Conservation (phyloP, 768 basidiomycete species). For the Russula lepida region DNA sequence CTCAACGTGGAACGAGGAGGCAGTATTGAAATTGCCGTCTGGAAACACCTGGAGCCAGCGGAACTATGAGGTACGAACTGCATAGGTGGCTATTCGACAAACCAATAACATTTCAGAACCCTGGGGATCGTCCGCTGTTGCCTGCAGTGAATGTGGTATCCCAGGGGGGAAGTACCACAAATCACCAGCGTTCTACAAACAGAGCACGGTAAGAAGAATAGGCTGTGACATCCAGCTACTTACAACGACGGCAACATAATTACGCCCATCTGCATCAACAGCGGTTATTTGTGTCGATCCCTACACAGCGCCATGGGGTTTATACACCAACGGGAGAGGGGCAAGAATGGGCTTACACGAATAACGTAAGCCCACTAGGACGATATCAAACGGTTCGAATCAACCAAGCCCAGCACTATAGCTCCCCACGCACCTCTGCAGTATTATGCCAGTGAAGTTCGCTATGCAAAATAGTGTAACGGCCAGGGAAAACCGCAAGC, state of each 20-base stretch:
- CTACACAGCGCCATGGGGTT: not conserved
- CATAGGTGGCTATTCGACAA: slow-evolving; percentile 5
- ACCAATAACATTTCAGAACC: slow-evolving; percentile 31
- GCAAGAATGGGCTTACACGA: slow-evolving; percentile 20
- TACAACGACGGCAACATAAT: slow-evolving; percentile 15
- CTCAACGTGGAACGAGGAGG: slow-evolving; percentile 30
- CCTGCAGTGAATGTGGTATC: slow-evolving; percentile 33
- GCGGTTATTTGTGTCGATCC: slow-evolving; percentile 18
- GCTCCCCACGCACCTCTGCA: slow-evolving; percentile 21
- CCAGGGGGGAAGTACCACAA: slow-evolving; percentile 31
- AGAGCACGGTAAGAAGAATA: not conserved
- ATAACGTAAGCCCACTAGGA: slow-evolving; percentile 30
- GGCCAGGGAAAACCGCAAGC: not conserved
- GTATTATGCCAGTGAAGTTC: slow-evolving; percentile 33
- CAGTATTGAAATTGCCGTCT: slow-evolving; percentile 30
- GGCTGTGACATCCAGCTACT: not conserved
- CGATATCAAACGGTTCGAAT: not conserved
- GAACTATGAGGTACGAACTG: not conserved
- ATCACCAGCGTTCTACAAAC: slow-evolving; percentile 14
- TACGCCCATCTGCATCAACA: slow-evolving; percentile 15
- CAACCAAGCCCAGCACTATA: not conserved
- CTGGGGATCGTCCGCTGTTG: slow-evolving; percentile 23
- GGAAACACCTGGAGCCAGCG: slow-evolving; percentile 28
- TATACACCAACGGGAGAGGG: not conserved
- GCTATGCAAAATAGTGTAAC: not conserved